phyloP scores from a whole-genome alignment of 495 filamentous ascomycete genomes.

The Jackrogersella minutella region DNA sequence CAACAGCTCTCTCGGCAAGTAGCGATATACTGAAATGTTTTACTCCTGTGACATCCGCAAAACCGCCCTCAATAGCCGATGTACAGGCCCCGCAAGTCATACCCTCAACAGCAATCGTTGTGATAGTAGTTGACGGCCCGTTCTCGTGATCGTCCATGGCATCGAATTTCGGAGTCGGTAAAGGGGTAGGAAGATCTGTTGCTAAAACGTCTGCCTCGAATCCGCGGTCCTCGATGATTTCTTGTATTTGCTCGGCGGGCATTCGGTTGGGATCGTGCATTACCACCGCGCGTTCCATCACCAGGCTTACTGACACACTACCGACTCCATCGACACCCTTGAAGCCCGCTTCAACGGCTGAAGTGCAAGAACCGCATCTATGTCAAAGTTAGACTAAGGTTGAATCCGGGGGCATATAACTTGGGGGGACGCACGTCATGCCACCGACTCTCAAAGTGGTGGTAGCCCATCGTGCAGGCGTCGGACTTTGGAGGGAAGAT shows the following conservation, averaged over 20 bases:
- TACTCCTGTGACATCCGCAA: constrained; percentile 78
- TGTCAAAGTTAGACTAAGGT: constrained; percentile 17
- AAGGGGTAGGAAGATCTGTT: constrained; percentile 70
- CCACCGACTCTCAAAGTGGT: constrained; percentile 88
- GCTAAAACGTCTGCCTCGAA: constrained; percentile 94
- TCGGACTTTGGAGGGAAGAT: constrained; percentile 43
- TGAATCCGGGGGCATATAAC: neutral
- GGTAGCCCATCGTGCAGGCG: constrained; percentile 76
- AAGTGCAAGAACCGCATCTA: constrained; percentile 85
- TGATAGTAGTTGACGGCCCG: constrained; percentile 60
- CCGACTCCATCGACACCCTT: constrained; percentile 78
- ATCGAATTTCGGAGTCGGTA: constrained; percentile 38
- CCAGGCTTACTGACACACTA: constrained; percentile 86
- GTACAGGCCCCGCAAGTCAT: constrained; percentile 99
- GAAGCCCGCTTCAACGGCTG: constrained; percentile 85
- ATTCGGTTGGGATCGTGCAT: constrained; percentile 83
- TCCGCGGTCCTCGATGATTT: constrained; percentile 91
- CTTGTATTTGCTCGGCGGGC: constrained; percentile 74
- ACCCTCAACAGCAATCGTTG: constrained; percentile 85
- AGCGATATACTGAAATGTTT: constrained; percentile 92
- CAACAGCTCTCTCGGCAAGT: constrained; percentile 88
- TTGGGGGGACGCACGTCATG: constrained; percentile 72
- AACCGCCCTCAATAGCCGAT: constrained; percentile 84
- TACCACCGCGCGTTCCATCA: constrained; percentile 90
- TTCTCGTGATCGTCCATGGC: constrained; percentile 43